A percentile compares a stretch with the other conserved stretches of the same genome.
Evolutionary conservation across 106 monocot species (phyloP).

Genomic region (Phalaenopsis equestris): DNA sequence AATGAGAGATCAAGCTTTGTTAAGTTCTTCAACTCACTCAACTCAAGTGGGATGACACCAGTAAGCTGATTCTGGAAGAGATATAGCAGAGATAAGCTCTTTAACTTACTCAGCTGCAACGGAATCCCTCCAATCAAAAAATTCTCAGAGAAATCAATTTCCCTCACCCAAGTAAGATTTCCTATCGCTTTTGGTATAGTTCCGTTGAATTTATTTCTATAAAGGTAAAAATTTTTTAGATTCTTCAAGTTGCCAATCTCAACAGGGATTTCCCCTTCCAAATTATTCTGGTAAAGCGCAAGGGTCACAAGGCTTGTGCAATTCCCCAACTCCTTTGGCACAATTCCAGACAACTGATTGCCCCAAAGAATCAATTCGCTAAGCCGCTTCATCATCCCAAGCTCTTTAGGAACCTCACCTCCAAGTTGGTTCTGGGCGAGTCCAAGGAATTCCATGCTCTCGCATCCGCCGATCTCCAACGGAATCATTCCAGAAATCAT

Average conservation of each 20-base stretch:
- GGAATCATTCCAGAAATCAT: conserved; percentile 68
- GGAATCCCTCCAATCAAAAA: conserved; percentile 63
- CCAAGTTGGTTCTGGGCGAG: conserved; percentile 79
- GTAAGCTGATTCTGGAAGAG: conserved; percentile 83
- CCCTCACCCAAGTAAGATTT: conserved; percentile 38
- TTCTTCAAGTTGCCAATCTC: conserved; percentile 54
- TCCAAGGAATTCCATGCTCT: conserved; percentile 50
- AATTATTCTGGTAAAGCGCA: conserved; percentile 83
- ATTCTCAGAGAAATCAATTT: conserved; percentile 96
- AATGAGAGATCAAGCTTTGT: conserved; percentile 92
- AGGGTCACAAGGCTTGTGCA: conserved; percentile 50
- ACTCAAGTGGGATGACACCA: conserved; percentile 59
- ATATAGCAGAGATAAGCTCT: conserved; percentile 51
- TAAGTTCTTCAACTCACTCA: conserved; percentile 55
- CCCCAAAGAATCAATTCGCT: conserved; percentile 59
- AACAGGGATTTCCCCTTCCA: conserved; percentile 57
- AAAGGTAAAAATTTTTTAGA: conserved; percentile 62
- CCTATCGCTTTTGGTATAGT: conserved; percentile 75
- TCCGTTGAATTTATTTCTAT: conserved; percentile 87
- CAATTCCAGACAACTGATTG: conserved; percentile 52
- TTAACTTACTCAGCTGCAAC: conserved; percentile 45
- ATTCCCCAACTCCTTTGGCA: conserved; percentile 72
- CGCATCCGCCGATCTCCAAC: conserved; percentile 55
- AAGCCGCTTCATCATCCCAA: conserved; percentile 47
- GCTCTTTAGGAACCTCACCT: conserved; percentile 59